Evolutionary conservation across 2,329 filamentous ascomycete species (phyloP).

Genomic region (Pleomassaria siparia): DNA sequence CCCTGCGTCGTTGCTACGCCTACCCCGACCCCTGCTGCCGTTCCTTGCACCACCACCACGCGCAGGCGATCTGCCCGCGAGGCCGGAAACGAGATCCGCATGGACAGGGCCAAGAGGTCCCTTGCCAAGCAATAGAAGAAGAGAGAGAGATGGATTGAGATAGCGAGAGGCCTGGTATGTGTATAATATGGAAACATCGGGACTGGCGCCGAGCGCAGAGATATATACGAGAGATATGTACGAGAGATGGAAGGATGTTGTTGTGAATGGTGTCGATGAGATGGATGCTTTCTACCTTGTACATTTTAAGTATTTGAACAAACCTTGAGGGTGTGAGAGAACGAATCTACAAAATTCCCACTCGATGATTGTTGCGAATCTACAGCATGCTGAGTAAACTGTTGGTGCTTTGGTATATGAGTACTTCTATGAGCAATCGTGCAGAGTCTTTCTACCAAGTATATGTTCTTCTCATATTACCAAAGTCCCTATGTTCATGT

Average conservation of each 20-base stretch:
- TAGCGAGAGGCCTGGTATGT: background rate
- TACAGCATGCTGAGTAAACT: too few species aligned
- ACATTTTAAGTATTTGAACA: conserved; percentile 1
- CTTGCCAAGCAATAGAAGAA: background rate
- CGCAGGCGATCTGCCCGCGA: background rate
- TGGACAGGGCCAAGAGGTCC: background rate
- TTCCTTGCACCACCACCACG: background rate
- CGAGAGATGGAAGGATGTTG: background rate
- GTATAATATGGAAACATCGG: background rate
- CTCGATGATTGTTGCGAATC: too few species aligned
- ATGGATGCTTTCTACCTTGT: background rate
- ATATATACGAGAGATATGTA: too few species aligned
- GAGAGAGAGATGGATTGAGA: background rate
- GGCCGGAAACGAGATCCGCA: background rate
- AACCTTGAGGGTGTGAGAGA: too few species aligned
- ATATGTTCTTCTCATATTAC: too few species aligned
- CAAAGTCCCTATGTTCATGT: too few species aligned
- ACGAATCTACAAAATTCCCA: too few species aligned
- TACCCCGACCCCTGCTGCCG: background rate
- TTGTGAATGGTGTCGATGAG: background rate
- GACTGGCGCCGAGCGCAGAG: background rate
- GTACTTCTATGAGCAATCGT: too few species aligned
- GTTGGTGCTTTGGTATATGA: too few species aligned
- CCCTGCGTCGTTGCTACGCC: background rate
- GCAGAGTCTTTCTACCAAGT: too few species aligned